Conservation (phyloP, 2,329 filamentous ascomycete genomes). For the Colletotrichum liaoningense region DNA sequence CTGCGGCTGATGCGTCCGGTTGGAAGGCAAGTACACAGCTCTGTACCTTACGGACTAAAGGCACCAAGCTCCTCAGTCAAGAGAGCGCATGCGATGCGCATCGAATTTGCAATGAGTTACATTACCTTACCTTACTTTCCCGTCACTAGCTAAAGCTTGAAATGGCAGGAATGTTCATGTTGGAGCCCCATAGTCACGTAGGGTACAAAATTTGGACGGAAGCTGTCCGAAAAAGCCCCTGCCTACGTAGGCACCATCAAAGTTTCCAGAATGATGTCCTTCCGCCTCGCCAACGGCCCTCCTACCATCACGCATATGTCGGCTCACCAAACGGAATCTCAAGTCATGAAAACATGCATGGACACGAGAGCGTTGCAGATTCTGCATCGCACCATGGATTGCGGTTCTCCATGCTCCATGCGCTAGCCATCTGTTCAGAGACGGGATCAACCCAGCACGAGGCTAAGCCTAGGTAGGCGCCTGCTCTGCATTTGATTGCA, state of each 20-base stretch:
- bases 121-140: no score
- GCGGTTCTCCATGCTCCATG: neutral
- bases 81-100: no score
- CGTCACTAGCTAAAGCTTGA: neutral
- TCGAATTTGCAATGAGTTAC: no score
- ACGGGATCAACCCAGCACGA: slow-evolving; percentile 28
- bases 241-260: neutral
- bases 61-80: no score
- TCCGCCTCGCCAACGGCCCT: neutral
- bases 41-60: neutral
- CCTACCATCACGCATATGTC: neutral
- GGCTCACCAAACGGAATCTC: neutral
- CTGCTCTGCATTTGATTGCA: neutral
- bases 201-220: neutral
- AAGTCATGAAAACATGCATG: neutral
- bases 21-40: neutral
- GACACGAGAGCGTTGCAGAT: neutral
- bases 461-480: neutral
- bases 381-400: slow-evolving; percentile 1
- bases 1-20: neutral
- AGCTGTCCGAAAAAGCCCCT: neutral
- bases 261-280: neutral
- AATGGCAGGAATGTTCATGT: no score
- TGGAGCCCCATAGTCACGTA: neutral
- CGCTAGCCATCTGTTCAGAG: slow-evolving; percentile 12